These are phyloP conservation scores for Fraxinus cuspidata DNA, from an alignment of 257 asterid genomes.

Conservation along the genomic window DNA sequence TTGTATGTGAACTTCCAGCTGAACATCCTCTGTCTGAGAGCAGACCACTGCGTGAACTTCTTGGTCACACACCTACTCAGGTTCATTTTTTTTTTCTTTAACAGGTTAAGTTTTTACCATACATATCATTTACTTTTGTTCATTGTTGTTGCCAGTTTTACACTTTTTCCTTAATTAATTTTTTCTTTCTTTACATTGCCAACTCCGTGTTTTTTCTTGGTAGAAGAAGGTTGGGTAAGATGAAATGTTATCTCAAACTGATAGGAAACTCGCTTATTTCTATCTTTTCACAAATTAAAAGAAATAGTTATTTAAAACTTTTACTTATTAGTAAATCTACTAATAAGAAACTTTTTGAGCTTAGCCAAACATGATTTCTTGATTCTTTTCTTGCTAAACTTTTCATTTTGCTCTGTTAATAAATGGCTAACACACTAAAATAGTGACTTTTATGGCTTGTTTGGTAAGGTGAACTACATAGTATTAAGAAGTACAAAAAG, in stretches of 20 bases:
- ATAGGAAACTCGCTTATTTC: not conserved
- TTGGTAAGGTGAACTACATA: not conserved
- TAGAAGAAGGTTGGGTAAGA: not conserved
- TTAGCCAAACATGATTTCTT: not conserved
- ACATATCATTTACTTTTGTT: not conserved
- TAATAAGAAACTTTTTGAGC: not conserved
- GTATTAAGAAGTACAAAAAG: not conserved
- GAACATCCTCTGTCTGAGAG: conserved; percentile 98
- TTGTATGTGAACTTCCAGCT: conserved; percentile 87
- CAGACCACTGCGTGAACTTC: conserved; percentile 91
- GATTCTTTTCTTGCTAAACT: not conserved
- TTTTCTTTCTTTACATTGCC: not conserved
- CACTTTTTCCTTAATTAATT: not conserved
- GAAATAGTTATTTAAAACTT: not conserved
- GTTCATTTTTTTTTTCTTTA: conserved; percentile 35
- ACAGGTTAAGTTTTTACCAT: not conserved
- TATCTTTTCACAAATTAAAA: not conserved
- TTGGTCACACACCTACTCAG: conserved; percentile 98
- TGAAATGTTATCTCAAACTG: not conserved
- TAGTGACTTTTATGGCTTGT: not conserved
- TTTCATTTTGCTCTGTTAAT: not conserved
- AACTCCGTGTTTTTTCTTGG: not conserved
- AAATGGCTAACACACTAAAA: not conserved
- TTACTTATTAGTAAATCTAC: not conserved
- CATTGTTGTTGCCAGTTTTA: not conserved